phyloP scores from a whole-genome alignment of 352 stramenopile genomes.

The Pythium grandisporangium region DNA sequence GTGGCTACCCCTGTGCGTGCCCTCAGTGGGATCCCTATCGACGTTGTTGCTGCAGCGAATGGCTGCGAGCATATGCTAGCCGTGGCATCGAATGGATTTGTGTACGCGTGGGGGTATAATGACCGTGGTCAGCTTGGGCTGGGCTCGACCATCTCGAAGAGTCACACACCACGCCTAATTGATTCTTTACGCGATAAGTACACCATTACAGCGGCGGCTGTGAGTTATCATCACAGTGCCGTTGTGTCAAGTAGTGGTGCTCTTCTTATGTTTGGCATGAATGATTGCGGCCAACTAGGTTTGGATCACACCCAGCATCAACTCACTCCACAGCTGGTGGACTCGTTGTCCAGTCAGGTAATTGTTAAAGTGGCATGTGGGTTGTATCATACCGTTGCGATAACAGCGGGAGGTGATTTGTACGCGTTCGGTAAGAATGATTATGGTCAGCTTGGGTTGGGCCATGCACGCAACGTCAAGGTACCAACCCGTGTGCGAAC shows the following conservation, averaged over 20 bases:
- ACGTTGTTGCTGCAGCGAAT: slow-evolving; percentile 70
- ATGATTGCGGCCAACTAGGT: slow-evolving; percentile 79
- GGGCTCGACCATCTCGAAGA: slow-evolving; percentile 81
- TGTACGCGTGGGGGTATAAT: slow-evolving; percentile 86
- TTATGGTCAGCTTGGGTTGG: slow-evolving; percentile 78
- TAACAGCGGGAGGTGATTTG: slow-evolving; percentile 60
- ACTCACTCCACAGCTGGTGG: slow-evolving; percentile 72
- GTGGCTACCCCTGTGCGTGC: slow-evolving; percentile 63
- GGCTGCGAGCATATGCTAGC: slow-evolving; percentile 85
- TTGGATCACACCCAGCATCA: slow-evolving; percentile 81
- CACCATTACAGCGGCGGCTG: slow-evolving; percentile 51
- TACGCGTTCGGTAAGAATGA: slow-evolving; percentile 85
- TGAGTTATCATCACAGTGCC: slow-evolving; percentile 85
- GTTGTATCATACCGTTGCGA: slow-evolving; percentile 70
- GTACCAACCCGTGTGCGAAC: slow-evolving; percentile 63
- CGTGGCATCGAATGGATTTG: slow-evolving; percentile 56
- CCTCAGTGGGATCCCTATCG: slow-evolving; percentile 50
- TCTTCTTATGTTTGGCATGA: slow-evolving; percentile 84
- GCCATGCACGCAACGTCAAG: slow-evolving; percentile 71
- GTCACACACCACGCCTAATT: slow-evolving; percentile 72
- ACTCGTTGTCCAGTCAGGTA: slow-evolving; percentile 60
- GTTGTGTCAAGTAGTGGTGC: slow-evolving; percentile 70
- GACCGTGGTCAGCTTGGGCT: slow-evolving; percentile 77
- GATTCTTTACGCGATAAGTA: slow-evolving; percentile 82
- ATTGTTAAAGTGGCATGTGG: slow-evolving; percentile 65